Base-by-base conservation (phyloP, 1,284 basidiomycete genomes). In the Cystobasidiaceae sp. region DNA sequence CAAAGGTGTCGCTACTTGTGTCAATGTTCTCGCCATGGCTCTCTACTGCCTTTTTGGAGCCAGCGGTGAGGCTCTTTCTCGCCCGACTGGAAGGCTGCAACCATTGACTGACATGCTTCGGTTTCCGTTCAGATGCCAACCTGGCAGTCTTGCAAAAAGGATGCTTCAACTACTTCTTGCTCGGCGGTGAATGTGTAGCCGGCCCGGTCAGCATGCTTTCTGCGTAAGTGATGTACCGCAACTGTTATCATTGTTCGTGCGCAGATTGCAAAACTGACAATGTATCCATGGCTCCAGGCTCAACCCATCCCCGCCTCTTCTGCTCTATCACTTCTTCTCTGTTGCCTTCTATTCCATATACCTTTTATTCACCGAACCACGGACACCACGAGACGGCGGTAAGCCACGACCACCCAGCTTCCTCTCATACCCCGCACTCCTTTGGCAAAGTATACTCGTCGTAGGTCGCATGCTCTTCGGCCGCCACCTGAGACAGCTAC, bases 91-190 rank as follows among this genome's bases (percentile, higher is more conserved):
- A 33, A 13, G 23, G n/a, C 32, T 30, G 21, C n/a, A n/a, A 37
- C 9, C n/a, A 58, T 62, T 57, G 41, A 28, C 21, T 51, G 11
- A 39, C 11, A 6, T 27, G n/a, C n/a, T n/a, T n/a, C n/a, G n/a
- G n/a, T n/a, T n/a, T n/a, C n/a, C n/a, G n/a, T 9, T 9, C 37
- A 90, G 90, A 87, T 70, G 85, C 86, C 58, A 80, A 83, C 55
- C 83, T 98, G 7, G 84, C 82, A n/a, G 86, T 94, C 0, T 84
- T 99, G 13, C 83, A 90, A 67, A 86, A 85, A 37, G 94, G 94
- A 0, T 98, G 96, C 78, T 97, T 98, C 83, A 90, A 90, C 75
- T 99, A 98, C 79, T 97, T 99, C 74, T 90, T 97, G 76, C 82
- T 84, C 6, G 94, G 94, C 23, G 96, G 94, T 0, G 85, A 91